Base-by-base conservation (phyloP, 2,329 filamentous ascomycete genomes). In the Penicillium occitanis region DNA sequence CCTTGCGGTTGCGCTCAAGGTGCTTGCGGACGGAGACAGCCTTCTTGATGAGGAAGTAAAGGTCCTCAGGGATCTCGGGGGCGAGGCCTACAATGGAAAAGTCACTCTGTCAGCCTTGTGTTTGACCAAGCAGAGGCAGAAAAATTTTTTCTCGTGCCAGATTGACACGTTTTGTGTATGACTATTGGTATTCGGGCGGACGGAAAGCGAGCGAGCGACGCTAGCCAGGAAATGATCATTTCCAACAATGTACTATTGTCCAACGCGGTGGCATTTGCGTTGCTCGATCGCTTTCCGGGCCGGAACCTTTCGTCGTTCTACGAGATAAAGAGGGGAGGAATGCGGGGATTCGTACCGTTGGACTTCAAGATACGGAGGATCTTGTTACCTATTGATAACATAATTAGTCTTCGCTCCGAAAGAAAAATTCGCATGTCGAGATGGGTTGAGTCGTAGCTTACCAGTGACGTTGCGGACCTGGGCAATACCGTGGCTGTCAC, bases 21-120 rank as follows among this genome's bases (percentile, higher is more conserved):
- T 99, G 96, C 92, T 99, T 99, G 87, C 95, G 94, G 86, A 99
- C 95, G 81, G 93, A 91, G 77, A 97, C 93, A 77, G 93, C 93
- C 93, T 99, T 99, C 91, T 97, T 97, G 92, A 98, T 98, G 83
- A 98, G 88, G 91, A 97, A 96, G 91, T 98, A 99, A 75, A 98
- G 91, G 85, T 99, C 95, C 90, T 99, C 95, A 81, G 96, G 95
- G 77, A 99, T 90, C 83, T 98, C 93, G 82, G 96, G 95, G 76
- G 95, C 94, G 81, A 99, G 93, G 87, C 95, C 95, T 99, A 86
- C 86, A 71, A 51, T 51, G 5, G 73, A 35, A 80, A 85, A 81
- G 90, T 96, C 93, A 88, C 93, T 93, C 91, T 89, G 91, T 95
- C 91, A 95, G 92, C 89, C 88, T 61, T 79, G 73, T 68, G 75